Base-by-base conservation (phyloP, 2,329 filamentous ascomycete genomes). In the Cladosporium colombiae region DNA sequence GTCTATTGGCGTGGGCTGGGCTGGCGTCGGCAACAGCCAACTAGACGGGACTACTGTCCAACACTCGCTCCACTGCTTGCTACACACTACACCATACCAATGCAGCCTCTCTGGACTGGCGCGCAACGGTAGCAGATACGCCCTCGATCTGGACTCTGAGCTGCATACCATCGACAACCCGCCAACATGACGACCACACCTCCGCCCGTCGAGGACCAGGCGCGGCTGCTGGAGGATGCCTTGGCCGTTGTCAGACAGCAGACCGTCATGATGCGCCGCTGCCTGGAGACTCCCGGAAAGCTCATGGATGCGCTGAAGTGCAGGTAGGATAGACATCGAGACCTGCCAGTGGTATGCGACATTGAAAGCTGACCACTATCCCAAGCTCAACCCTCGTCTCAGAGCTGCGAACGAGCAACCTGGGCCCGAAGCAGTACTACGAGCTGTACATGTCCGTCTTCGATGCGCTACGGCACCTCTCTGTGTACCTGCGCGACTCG, bases 401-500 rank as follows among this genome's bases (percentile, higher is more conserved):
- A n/a, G 95, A 99, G 80, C 87, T 99, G 74, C 92, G 95, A 73
- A 99, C 95, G 5, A 96, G 93, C 78, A 97, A 92, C 74, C 86
- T 99, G 61, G 93, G 95, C n/a, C 95, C 95, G 37, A 99, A 99
- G 80, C 95, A 99, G 80, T 99, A 99, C 83, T 99, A 99, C 80
- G 96, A 99, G 83, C 87, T 99, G 66, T 99, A 99, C 82, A 99
- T 99, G 95, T 88, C 95, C 70, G 93, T 99, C 69, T 99, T 99
- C 81, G 95, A 99, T 83, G 94, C 96, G 70, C 83, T 99, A 77
- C 93, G 95, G 78, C 94, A 98, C 81, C 89, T 99, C 62, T 96
- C 95, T 64, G 92, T 96, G 70, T 96, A 97, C 80, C 89, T 99
- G 53, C 93, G 93, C 80, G 95, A 99, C 78, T 97, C 93, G 75